A percentile compares a stretch with the other conserved stretches of the same genome.
Conservation (phyloP, 202 grass and related monocot genomes). For the Schoenoplectus tabernaemontani region DNA sequence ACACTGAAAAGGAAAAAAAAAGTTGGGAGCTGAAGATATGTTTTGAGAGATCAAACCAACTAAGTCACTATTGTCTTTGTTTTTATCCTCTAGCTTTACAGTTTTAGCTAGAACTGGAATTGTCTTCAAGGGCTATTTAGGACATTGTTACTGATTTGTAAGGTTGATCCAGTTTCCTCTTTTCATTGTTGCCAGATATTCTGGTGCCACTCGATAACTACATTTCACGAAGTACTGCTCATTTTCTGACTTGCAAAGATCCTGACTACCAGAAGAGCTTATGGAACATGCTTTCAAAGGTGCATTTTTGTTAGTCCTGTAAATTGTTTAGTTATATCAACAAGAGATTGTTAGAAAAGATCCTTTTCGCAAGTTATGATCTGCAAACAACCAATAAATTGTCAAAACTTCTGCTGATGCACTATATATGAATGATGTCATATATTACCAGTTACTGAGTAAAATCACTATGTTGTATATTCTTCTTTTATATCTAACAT, state of each 20-base stretch:
- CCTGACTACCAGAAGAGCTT: conserved; percentile 84
- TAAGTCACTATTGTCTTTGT: too few relatives aligned
- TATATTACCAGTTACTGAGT: background rate
- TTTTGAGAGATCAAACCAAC: background rate
- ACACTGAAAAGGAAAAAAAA: background rate
- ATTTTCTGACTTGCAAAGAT: conserved; percentile 74
- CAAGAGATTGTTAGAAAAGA: background rate
- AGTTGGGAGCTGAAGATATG: background rate
- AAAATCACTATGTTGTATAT: background rate
- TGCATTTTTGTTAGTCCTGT: conserved; percentile 21
- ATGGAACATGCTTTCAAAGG: conserved; percentile 63
- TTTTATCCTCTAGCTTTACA: too few relatives aligned
- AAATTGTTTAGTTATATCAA: background rate
- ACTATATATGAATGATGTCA: conserved; percentile 2
- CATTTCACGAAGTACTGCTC: conserved; percentile 61
- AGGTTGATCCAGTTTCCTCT: background rate
- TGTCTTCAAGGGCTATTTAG: background rate
- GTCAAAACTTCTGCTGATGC: background rate
- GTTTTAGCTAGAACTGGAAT: background rate
- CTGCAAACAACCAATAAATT: background rate
- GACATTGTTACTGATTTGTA: background rate
- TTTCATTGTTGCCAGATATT: conserved; percentile 45
- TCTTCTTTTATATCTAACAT: background rate
- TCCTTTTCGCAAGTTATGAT: background rate
- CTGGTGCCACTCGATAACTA: conserved; percentile 86